Base-by-base conservation (phyloP, 495 filamentous ascomycete species). In the Aspergillus funiculosus region DNA sequence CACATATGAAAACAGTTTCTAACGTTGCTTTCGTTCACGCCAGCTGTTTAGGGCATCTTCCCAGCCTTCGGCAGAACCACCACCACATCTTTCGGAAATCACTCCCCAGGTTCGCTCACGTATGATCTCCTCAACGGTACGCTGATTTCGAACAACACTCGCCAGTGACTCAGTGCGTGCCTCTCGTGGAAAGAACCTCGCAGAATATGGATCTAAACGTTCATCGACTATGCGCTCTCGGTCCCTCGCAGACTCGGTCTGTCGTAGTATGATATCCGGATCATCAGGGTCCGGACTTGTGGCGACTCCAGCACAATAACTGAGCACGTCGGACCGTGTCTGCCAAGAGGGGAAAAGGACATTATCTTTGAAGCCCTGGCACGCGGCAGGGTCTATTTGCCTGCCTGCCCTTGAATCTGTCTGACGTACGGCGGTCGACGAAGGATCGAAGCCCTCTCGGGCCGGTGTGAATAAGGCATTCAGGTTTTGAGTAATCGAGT, bases 321-420 rank as follows among this genome's bases (percentile, higher is more conserved):
- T 86, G 25, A 98, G 67, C 2, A 96, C 84, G 60, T 94, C 86
- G 6, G 85, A 86, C 35, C 92, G 76, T 4, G 74, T 72, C 52
- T 94, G 83, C 92, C 92, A 98, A 19, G 87, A 85, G 0, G 86
- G 87, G 41, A 95, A 92, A 0, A 98, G 64, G 1, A 95, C 79
- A 21, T 83, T 73, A 10, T 88, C 68, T 54, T 87, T 86, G 69
- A 98, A 96, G 2, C 50, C 47, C 38, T 69, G 66, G 56, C 92
- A 98, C 1, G 80, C 66, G 0, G 59, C 49, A 0, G 75, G 54
- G 13, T 86, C 72, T 43, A 89, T 81, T n/a, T 52, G 51, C 41
- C 71, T 67, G 21, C 50, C 61, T 8, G 52, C 52, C 22, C 52
- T 41, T 9, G 69, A 61, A 24, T 71, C 70, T 10, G 70, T 61